Base-by-base conservation (phyloP, 2,329 filamentous ascomycete species). In the Hymenoscyphus fructigenus region DNA sequence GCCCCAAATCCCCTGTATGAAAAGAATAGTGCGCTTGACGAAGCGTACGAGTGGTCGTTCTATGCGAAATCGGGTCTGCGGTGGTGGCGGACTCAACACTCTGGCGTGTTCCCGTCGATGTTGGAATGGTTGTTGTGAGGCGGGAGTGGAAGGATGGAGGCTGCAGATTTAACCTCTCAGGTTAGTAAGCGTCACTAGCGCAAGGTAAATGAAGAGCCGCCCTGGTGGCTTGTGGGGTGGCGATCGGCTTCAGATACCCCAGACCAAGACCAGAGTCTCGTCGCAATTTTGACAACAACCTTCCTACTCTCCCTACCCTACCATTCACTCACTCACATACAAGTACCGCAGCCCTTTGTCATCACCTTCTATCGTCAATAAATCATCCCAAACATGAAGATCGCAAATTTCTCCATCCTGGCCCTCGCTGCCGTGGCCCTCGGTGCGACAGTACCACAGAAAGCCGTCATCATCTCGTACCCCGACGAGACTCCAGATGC, bases 381-480 rank as follows among this genome's bases (percentile, higher is more conserved):
- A 36, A 29, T 4, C 20, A 29, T 15, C 36, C 5, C 36, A 34
- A 68, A 59, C 5, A 95, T 94, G 91, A 91, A 85, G 79, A 79
- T 88, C 71, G 76, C 81, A 17, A 75, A 84, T 66, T 73, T 89
- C 71, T 78, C 86, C 62, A 77, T 87, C 60, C 78, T 86, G 67
- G 76, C 87, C 65, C 79, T 90, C 60, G 81, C 86, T 67, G 82
- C 83, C 34, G 76, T 87, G 66, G 87, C 85, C 67, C 83, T 91
- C 72, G 89, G 89, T 64, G 80, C 82, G 67, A 61, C 69, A 26
- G 73, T 78, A 59, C 78, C 80, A 1, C 84, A 88, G 75, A 91
- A 92, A 77, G 85, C 87, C 41, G 87, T 96, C 68, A 88, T 97
- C 71, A 83, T 97, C 73, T 91, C 85, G 74, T 97, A 92, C 75